Evolutionary conservation across 495 filamentous ascomycete genomes (phyloP), one percentile per base, ranked within the genome.

Genomic region (Xylaria scruposa): DNA sequence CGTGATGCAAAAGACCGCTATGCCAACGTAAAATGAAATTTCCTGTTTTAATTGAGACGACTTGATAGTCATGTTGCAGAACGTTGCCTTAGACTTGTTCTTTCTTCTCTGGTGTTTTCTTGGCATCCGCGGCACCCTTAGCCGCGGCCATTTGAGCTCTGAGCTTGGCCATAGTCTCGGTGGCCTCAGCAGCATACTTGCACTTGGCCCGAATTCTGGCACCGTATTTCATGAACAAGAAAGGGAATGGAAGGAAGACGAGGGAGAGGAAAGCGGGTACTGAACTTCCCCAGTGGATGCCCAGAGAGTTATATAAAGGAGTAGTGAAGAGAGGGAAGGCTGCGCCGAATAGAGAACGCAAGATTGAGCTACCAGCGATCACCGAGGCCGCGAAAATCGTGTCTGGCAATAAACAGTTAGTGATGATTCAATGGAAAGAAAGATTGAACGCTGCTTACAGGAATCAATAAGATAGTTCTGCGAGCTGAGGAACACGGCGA

Each of bases 281-380:
- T 1, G 87, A 88, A 21, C 88, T 91, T 4, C 92, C 93, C 93
- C 93, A 95, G 83, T 95, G 91, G 71, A 92, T 90, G 70, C 93
- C 93, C 1, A 97, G 87, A 76, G 89, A 84, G 7, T 83, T 44
- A 79, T 93, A 96, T 91, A 96, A 92, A 69, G 91, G 74, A 0
- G 86, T 88, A 4, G 93, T 95, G 84, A 97, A 96, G 0, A 97
- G 84, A 2, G 93, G 94, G 83, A 97, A 96, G 0, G 88, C 91
- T n/a, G 92, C 91, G 75, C 94, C 93, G 77, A 95, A 94, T 21
- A 85, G 72, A 40, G 79, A 77, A 24, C 80, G 70, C 51, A 93
- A 77, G 29, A 93, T 86, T 9, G 88, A 86, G 79, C 90, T 91
- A 24, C 90, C 90, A 5, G 91, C 91, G 15, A 93, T 82, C 0